These are phyloP conservation scores for Xeromyces bisporus DNA, from an alignment of 495 filamentous ascomycete genomes.

Conservation along the genomic window DNA sequence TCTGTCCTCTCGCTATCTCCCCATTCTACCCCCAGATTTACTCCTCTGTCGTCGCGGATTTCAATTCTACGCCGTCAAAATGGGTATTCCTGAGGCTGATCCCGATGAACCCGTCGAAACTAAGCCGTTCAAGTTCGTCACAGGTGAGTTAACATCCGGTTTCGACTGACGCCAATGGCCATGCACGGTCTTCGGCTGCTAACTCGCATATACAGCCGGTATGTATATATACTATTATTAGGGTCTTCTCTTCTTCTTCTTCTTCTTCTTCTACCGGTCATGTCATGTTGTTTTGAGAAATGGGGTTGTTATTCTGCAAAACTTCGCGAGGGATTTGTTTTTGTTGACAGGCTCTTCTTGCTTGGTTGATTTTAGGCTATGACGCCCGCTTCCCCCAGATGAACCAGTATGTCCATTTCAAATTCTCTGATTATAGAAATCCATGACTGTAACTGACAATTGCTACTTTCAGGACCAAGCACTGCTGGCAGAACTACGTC, in stretches of 20 bases:
- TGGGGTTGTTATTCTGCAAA: too few species aligned
- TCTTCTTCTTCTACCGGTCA: conserved; percentile 4
- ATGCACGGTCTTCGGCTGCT: conserved; percentile 29
- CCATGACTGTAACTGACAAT: conserved; percentile 1
- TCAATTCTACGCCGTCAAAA: conserved; percentile 16
- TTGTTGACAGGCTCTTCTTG: conserved; percentile 1
- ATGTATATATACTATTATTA: conserved; percentile 10
- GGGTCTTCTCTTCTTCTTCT: conserved; percentile 7
- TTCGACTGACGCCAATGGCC: too few species aligned
- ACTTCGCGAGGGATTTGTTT: too few species aligned
- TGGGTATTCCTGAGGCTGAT: conserved; percentile 57
- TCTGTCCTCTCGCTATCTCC: conserved; percentile 8
- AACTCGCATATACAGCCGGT: conserved; percentile 28
- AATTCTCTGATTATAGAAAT: not conserved
- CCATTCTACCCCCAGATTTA: conserved; percentile 5
- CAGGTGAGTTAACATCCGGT: conserved; percentile 54
- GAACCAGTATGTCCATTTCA: conserved; percentile 53
- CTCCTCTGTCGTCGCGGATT: conserved; percentile 3
- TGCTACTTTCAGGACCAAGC: conserved; percentile 39
- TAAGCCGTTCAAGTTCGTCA: conserved; percentile 99
- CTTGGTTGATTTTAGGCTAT: conserved; percentile 50
- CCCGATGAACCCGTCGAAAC: conserved; percentile 70
- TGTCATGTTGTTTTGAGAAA: not conserved
- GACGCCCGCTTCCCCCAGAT: conserved; percentile 97
- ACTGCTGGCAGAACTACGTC: conserved; percentile 99